These are phyloP conservation scores for Phialocephala subalpina DNA, from an alignment of 2,329 filamentous ascomycete genomes.

Conservation along the genomic window DNA sequence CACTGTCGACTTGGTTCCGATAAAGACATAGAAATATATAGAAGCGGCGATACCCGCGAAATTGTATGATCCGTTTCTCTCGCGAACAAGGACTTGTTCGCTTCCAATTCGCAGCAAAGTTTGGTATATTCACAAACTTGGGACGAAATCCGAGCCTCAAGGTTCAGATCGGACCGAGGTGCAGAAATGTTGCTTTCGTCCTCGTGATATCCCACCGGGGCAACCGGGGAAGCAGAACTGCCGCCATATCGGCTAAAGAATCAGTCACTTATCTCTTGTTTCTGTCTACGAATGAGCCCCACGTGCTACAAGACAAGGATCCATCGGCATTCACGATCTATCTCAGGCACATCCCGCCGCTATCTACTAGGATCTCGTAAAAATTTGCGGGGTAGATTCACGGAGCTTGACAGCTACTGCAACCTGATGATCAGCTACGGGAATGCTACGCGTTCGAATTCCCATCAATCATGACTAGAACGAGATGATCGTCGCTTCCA, in stretches of 20 bases:
- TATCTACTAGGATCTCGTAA: background rate
- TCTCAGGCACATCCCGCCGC: conserved; percentile 8
- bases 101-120: background rate
- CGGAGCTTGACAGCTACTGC: background rate
- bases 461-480: background rate
- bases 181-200: background rate
- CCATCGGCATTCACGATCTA: conserved; percentile 1
- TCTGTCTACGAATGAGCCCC: background rate
- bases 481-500: conserved; percentile 2
- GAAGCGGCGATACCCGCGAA: background rate
- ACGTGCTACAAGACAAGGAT: background rate
- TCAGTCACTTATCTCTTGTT: background rate
- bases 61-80: background rate
- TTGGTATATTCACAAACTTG: background rate
- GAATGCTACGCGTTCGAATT: background rate
- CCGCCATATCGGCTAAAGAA: conserved; percentile 1
- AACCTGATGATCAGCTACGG: background rate
- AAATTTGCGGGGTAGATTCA: conserved; percentile 1
- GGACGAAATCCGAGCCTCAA: background rate
- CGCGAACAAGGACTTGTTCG: background rate
- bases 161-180: background rate
- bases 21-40: conserved; percentile 12
- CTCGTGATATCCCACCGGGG: conserved; percentile 2
- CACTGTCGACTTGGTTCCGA: conserved; percentile 18
- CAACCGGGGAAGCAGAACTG: background rate